Base-by-base conservation (phyloP, 2,329 filamentous ascomycete genomes). In the Metarhizium sp. region DNA sequence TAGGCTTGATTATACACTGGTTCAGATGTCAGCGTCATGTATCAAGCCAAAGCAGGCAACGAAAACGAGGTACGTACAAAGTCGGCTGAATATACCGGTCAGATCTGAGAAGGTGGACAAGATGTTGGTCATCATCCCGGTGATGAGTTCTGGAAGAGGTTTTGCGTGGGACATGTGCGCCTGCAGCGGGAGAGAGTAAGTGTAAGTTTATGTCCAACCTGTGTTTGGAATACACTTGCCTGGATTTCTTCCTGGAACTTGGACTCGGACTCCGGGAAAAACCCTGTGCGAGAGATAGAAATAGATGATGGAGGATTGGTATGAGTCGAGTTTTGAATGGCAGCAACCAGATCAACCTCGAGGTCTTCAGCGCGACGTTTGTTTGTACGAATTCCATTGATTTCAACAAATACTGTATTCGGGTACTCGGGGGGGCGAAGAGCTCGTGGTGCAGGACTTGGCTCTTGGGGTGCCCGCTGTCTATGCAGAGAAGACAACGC, bases 291-390 rank as follows among this genome's bases (percentile, higher is more conserved):
- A 51, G 32, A 32, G 48, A 53, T 45, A n/a, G 54, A 51, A 57
- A 62, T 57, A 42, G 10, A 29, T 20, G 53, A 53, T 48, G 18
- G 18, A 32, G 20, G 46, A 11, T 14, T 29, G 20, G 47, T n/a
- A 25, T 48, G 32, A 25, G 50, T 29, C 10, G 38, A 51, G 45
- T 57, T 56, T 55, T 61, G 59, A 40, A 59, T 40, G 36, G 63
- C 58, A 54, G 61, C 63, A 60, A 67, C 59, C 55, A 70, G 59
- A 55, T 68, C 66, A 52, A 66, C 58, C 60, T 69, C 68, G 45
- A 62, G 57, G 52, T 65, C 59, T 60, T 67, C 50, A 53, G 67
- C 65, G 54, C 53, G 60, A 55, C 67, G 65, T 56, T 69, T 68
- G 59, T 58, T 64, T 51, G 63, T 64, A 51, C 57, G 56, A 57